Base-by-base conservation (phyloP, 257 asterid species). In the Thymus quinquecostatus region DNA sequence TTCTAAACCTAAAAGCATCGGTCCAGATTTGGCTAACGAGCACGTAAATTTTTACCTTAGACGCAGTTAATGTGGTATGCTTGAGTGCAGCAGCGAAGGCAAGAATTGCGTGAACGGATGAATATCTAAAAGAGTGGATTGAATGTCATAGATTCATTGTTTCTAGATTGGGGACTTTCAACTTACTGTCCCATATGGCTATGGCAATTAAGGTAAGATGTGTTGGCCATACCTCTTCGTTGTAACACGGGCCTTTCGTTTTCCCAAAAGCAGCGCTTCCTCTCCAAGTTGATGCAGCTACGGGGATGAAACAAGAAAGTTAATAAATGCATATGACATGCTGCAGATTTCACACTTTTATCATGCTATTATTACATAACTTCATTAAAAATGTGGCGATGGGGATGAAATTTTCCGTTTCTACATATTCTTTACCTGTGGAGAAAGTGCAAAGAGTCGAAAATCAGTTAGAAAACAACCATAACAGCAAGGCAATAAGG, bases 141-240 rank as follows among this genome's bases (percentile, higher is more conserved):
- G 64, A 50, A 56, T 56, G 29, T 38, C 61, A 28, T 28, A 29
- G 61, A 2, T 56, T 27, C 38, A 44, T 68, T 44, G 48, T 8
- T 56, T 51, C 27, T 41, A 40, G 55, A n/a, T 33, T 41, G 44
- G 28, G 65, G 40, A 1, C 43, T 34, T 71, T 10, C 53, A 10
- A 27, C 55, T 32, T 50, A 64, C 53, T 32, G 43, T 44, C 54
- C 40, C 58, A 61, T 45, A 53, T 53, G 49, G 45, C 47, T 34
- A 8, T 43, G 29, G 56, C 48, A 60, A 60, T 51, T 10, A 71
- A 58, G 60, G 57, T n/a, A 66, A 72, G 71, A 72, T 14, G 7
- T 44, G 30, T 60, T 43, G 10, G 75, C 47, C 75, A 53, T 60
- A 36, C 74, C 57, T 47, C 59, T 58, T 70, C 64, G 4, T 62